phyloP scores from a whole-genome alignment of 371 early-diverging fungal genomes.

The Apophysomyces elegans region DNA sequence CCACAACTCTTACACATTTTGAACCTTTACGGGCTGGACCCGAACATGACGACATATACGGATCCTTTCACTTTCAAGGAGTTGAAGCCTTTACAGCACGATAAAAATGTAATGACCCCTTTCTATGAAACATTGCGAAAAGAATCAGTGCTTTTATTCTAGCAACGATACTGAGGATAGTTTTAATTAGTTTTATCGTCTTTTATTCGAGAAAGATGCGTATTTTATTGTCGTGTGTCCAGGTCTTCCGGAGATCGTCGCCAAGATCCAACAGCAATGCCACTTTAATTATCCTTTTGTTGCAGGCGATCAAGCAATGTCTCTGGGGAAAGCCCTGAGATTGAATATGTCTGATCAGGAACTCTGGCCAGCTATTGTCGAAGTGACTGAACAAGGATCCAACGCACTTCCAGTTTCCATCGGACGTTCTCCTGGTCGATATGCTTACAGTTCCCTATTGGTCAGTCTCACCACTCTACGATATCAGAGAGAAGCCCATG shows the following conservation, averaged over 20 bases:
- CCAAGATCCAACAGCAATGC: slow-evolving; percentile 28
- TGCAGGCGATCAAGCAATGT: slow-evolving; percentile 32
- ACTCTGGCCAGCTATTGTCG: slow-evolving; percentile 42
- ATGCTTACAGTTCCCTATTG: slow-evolving; percentile 30
- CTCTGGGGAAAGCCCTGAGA: slow-evolving; percentile 34
- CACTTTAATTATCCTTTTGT: slow-evolving; percentile 49
- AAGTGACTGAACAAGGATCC: slow-evolving; percentile 22
- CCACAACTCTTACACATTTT: slow-evolving; percentile 41
- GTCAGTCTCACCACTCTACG: slow-evolving; percentile 26
- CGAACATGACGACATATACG: slow-evolving; percentile 17
- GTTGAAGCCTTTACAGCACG: slow-evolving; percentile 21
- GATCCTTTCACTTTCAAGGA: slow-evolving; percentile 40
- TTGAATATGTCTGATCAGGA: slow-evolving; percentile 35
- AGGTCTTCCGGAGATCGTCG: slow-evolving; percentile 30
- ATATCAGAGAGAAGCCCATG: slow-evolving; percentile 25
- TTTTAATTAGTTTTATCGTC: slow-evolving; percentile 32
- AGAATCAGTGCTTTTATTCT: slow-evolving; percentile 2
- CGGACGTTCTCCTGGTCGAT: slow-evolving; percentile 41
- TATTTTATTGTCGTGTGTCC: slow-evolving; percentile 51
- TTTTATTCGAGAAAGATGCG: slow-evolving; percentile 41
- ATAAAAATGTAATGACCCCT: slow-evolving; percentile 27
- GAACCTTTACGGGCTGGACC: slow-evolving; percentile 45
- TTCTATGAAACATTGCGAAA: neutral
- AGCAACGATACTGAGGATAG: neutral
- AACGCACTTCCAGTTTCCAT: slow-evolving; percentile 28